These are phyloP conservation scores for Pleurotus salmoneostramineus DNA, from an alignment of 768 basidiomycete species.

Conservation along the genomic window DNA sequence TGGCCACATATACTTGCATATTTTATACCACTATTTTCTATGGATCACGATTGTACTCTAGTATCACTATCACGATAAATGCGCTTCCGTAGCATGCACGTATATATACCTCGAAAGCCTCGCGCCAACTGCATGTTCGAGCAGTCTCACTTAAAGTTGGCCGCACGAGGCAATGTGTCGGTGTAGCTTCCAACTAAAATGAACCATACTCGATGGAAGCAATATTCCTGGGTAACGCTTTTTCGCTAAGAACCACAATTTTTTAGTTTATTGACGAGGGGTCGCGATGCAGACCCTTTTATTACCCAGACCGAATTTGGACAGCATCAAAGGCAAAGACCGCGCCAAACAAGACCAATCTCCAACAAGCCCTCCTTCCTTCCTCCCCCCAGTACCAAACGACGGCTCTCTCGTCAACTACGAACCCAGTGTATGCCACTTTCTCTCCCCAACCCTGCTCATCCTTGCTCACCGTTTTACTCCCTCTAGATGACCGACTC, in stretches of 20 bases:
- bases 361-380: slow-evolving; percentile 44
- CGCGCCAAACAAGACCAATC: slow-evolving; percentile 43
- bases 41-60: too few relatives aligned
- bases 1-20: too few relatives aligned
- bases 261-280: neutral
- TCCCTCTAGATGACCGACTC: slow-evolving; percentile 67
- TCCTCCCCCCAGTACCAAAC: slow-evolving; percentile 49
- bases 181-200: slow-evolving; percentile 13
- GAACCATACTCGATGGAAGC: slow-evolving; percentile 13
- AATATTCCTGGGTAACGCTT: slow-evolving; percentile 24
- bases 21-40: too few relatives aligned
- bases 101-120: neutral
- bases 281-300: slow-evolving; percentile 30
- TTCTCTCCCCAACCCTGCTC: slow-evolving; percentile 22
- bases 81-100: neutral
- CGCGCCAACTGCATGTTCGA: slow-evolving; percentile 1
- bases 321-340: slow-evolving; percentile 22
- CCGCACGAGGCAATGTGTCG: neutral
- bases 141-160: neutral
- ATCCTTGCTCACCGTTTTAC: slow-evolving; percentile 21
- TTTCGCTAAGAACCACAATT: neutral
- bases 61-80: neutral
- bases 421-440: slow-evolving; percentile 37
- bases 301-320: slow-evolving; percentile 49
- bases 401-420: slow-evolving; percentile 15